A percentile compares a stretch with the other conserved stretches of the same genome.
phyloP scores from a whole-genome alignment of 768 basidiomycete genomes.

The Trametes sanguinea region DNA sequence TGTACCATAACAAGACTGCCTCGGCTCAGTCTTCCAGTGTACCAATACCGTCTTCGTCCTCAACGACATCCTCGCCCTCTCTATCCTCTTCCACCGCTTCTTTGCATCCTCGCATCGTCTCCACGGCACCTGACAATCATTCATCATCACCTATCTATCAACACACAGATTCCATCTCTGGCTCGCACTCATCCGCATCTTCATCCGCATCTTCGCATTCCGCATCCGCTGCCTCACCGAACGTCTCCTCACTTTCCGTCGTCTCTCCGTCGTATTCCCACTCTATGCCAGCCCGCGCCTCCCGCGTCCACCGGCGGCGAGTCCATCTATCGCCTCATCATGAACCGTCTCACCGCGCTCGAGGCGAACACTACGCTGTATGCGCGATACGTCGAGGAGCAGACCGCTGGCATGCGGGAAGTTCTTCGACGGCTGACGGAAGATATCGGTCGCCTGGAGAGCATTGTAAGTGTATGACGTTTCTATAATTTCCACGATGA shows the following conservation, averaged over 20 bases:
- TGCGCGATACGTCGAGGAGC: constrained; percentile 86
- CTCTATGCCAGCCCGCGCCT: constrained; percentile 26
- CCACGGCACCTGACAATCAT: constrained; percentile 15
- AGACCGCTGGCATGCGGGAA: constrained; percentile 73
- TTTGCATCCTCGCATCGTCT: constrained; percentile 10
- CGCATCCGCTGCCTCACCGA: constrained; percentile 7
- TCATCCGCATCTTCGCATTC: constrained; percentile 21
- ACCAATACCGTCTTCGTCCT: constrained; percentile 5
- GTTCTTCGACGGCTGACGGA: constrained; percentile 74
- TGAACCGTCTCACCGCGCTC: constrained; percentile 84
- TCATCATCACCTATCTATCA: constrained; percentile 17
- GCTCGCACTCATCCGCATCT: background rate
- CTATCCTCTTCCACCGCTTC: background rate
- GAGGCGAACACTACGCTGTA: constrained; percentile 89
- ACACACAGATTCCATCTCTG: constrained; percentile 6
- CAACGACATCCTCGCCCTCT: constrained; percentile 7
- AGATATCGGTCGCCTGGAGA: constrained; percentile 77
- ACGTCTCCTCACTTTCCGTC: constrained; percentile 9
- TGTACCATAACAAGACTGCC: constrained; percentile 23
- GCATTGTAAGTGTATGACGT: constrained; percentile 53
- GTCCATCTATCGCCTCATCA: constrained; percentile 94
- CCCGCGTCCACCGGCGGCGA: constrained; percentile 57
- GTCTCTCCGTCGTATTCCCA: constrained; percentile 20
- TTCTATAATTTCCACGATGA: background rate
- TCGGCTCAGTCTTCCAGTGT: background rate